These are phyloP conservation scores for Xylariales sp. DNA, from an alignment of 2,329 filamentous ascomycete genomes.

Conservation along the genomic window DNA sequence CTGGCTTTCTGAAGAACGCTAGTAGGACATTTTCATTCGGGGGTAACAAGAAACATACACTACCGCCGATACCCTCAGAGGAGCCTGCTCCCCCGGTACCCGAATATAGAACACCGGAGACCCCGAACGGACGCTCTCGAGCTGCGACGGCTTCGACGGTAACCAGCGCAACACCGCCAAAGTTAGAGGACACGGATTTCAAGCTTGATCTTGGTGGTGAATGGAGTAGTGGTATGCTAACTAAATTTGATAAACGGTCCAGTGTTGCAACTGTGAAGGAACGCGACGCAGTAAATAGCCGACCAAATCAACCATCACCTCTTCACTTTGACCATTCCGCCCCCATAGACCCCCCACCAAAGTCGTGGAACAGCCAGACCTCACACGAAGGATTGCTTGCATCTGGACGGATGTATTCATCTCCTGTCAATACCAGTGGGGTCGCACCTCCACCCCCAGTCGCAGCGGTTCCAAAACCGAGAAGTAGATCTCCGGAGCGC, in stretches of 20 bases:
- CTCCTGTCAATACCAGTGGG: slow-evolving; percentile 51
- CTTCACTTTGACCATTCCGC: slow-evolving; percentile 60
- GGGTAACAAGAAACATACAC: slow-evolving; percentile 61
- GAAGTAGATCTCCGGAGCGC: slow-evolving; percentile 45
- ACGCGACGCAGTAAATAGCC: slow-evolving; percentile 57
- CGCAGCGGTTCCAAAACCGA: slow-evolving; percentile 40
- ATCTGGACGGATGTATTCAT: slow-evolving; percentile 50
- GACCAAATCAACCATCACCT: slow-evolving; percentile 61
- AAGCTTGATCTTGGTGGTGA: slow-evolving; percentile 67
- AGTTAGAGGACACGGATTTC: slow-evolving; percentile 59
- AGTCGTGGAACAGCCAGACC: slow-evolving; percentile 64
- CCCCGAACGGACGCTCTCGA: slow-evolving; percentile 54
- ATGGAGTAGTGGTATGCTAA: slow-evolving; percentile 67
- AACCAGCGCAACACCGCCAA: slow-evolving; percentile 64
- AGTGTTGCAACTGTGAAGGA: slow-evolving; percentile 62
- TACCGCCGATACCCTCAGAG: slow-evolving; percentile 52
- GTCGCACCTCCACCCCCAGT: slow-evolving; percentile 48
- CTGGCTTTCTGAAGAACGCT: slow-evolving; percentile 66
- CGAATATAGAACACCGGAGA: slow-evolving; percentile 43
- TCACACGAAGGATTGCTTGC: slow-evolving; percentile 62
- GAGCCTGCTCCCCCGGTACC: slow-evolving; percentile 56
- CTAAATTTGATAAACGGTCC: slow-evolving; percentile 66
- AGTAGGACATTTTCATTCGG: slow-evolving; percentile 71
- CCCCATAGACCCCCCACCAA: slow-evolving; percentile 60
- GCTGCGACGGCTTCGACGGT: slow-evolving; percentile 66